Evolutionary conservation across 345 rosid species (phyloP).

Genomic region (Hibiscus tridactylites): DNA sequence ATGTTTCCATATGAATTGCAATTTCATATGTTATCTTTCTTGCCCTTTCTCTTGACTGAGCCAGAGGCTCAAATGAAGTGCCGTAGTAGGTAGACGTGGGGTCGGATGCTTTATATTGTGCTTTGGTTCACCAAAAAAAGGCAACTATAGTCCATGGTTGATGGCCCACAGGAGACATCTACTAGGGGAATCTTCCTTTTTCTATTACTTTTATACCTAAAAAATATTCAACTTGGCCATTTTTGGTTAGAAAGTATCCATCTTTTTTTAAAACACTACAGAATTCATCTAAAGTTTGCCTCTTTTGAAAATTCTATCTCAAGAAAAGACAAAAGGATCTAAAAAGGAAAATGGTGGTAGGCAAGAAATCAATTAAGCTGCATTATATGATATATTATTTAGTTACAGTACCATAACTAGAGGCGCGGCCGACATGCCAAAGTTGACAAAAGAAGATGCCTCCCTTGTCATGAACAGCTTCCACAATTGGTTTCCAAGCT

Average conservation of each 20-base stretch:
- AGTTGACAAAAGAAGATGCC: constrained; percentile 27
- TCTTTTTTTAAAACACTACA: too few species aligned
- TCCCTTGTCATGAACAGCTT: constrained; percentile 27
- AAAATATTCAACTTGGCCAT: neutral
- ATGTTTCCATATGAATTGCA: neutral
- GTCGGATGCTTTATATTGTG: neutral
- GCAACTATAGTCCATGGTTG: neutral
- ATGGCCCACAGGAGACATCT: neutral
- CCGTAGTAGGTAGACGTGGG: too few species aligned
- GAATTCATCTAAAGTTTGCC: neutral
- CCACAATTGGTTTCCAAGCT: constrained; percentile 26
- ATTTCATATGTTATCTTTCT: too few species aligned
- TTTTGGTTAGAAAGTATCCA: neutral
- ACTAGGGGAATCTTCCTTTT: neutral
- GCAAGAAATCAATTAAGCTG: neutral
- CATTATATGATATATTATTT: neutral
- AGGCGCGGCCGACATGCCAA: constrained; percentile 18
- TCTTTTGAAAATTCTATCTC: neutral
- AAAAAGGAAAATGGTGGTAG: too few species aligned
- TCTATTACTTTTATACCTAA: neutral
- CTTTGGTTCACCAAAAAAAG: neutral
- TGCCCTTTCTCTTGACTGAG: too few species aligned
- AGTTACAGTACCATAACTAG: neutral
- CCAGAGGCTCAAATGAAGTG: too few species aligned
- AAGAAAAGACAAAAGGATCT: neutral